Percentiles rank a stretch among this genome's conserved stretches.
Evolutionary conservation across 2,329 filamentous ascomycete genomes (phyloP).

Genomic region (Malbranchea zuffiana): DNA sequence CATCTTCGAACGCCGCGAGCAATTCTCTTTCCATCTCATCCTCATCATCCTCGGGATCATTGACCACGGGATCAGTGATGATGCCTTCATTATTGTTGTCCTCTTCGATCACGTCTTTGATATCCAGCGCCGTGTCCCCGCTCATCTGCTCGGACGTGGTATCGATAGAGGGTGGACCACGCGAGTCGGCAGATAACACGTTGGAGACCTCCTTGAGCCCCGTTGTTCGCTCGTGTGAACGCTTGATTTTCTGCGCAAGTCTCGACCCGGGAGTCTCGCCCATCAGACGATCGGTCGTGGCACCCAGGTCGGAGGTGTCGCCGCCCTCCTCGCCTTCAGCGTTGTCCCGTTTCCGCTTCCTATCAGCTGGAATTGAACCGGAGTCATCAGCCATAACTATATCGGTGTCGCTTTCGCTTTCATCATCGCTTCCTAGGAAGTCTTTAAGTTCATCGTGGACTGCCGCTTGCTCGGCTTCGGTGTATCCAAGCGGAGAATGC

Average conservation of each 20-base stretch:
- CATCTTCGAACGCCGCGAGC: slow-evolving; percentile 47
- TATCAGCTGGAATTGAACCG: slow-evolving; percentile 17
- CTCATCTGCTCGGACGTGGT: slow-evolving; percentile 43
- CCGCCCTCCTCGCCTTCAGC: slow-evolving; percentile 19
- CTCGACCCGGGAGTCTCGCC: slow-evolving; percentile 34
- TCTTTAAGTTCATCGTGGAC: slow-evolving; percentile 65
- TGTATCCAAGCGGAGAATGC: slow-evolving; percentile 43
- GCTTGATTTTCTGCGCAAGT: slow-evolving; percentile 32
- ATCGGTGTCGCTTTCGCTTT: slow-evolving; percentile 23
- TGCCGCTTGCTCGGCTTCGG: slow-evolving; percentile 52
- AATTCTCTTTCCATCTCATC: slow-evolving; percentile 45
- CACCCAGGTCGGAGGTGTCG: slow-evolving; percentile 25
- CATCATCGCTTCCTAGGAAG: slow-evolving; percentile 45
- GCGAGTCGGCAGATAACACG: slow-evolving; percentile 15
- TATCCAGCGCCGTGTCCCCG: slow-evolving; percentile 40
- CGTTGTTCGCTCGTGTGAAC: slow-evolving; percentile 32
- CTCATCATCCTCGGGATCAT: slow-evolving; percentile 27
- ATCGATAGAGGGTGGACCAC: slow-evolving; percentile 7
- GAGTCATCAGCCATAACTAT: slow-evolving; percentile 35
- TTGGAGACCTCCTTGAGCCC: slow-evolving; percentile 30
- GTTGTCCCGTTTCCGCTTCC: slow-evolving; percentile 30
- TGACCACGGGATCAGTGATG: slow-evolving; percentile 7
- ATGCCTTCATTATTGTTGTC: slow-evolving; percentile 10
- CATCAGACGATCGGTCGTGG: slow-evolving; percentile 35
- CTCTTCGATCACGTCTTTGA: slow-evolving; percentile 24